A percentile compares a stretch with the other conserved stretches of the same genome.
These are phyloP conservation scores for Lichtheimia hyalospora DNA, from an alignment of 371 early-diverging fungal genomes.

Conservation along the genomic window DNA sequence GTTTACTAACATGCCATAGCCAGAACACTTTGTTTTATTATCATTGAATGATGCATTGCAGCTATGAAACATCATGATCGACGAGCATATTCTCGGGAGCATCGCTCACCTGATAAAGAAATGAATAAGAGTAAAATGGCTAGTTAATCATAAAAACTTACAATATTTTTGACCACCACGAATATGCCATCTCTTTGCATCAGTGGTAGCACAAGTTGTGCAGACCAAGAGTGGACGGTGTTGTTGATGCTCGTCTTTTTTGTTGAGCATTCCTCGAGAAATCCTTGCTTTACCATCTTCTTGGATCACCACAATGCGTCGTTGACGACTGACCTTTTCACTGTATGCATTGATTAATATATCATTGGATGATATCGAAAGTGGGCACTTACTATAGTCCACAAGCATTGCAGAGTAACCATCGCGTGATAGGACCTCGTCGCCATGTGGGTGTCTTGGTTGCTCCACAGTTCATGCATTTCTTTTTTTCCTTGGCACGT, in stretches of 20 bases:
- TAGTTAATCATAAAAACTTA: neutral
- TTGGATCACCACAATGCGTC: conserved; percentile 12
- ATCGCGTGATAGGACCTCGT: conserved; percentile 69
- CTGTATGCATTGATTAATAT: no score
- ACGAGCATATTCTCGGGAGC: no score
- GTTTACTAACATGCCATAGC: no score
- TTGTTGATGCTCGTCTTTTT: neutral
- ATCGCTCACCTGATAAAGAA: no score
- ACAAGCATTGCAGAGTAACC: conserved; percentile 92
- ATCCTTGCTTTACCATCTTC: conserved; percentile 16
- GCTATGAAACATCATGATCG: no score
- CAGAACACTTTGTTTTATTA: no score
- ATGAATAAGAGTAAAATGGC: neutral
- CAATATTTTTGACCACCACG: neutral
- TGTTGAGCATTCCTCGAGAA: conserved; percentile 3
- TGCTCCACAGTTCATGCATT: conserved; percentile 86
- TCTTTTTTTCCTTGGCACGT: conserved; percentile 20
- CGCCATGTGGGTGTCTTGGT: conserved; percentile 96
- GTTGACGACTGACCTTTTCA: conserved; percentile 14
- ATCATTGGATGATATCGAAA: no score
- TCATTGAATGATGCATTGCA: no score
- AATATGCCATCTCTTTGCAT: conserved; percentile 26
- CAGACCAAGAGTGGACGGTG: neutral
- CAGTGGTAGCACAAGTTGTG: conserved; percentile 1
- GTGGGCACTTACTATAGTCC: conserved; percentile 87